These are phyloP conservation scores for Fusarium irregulare DNA, from an alignment of 2,329 filamentous ascomycete species.

Conservation along the genomic window DNA sequence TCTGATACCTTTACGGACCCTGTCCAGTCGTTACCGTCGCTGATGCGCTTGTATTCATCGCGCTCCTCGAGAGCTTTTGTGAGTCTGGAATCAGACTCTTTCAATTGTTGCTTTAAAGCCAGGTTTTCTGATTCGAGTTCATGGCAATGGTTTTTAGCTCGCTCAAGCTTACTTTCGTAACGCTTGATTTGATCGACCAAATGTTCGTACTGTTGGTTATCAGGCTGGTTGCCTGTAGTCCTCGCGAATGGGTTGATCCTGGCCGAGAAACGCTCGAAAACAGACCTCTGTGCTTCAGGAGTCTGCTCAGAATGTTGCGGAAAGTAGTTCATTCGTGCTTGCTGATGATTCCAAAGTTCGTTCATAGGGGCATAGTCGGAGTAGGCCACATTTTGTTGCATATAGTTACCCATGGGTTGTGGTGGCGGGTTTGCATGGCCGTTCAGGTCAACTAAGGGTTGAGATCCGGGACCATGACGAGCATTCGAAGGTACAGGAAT, in stretches of 20 bases:
- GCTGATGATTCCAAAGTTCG: not conserved
- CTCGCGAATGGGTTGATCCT: not conserved
- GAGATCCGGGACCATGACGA: too few relatives aligned
- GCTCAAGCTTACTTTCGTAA: not conserved
- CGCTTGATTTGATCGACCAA: too few relatives aligned
- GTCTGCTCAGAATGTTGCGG: not conserved
- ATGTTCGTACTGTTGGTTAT: too few relatives aligned
- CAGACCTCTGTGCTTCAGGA: not conserved
- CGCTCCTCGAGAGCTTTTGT: not conserved
- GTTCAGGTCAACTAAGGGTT: too few relatives aligned
- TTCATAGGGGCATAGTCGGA: not conserved
- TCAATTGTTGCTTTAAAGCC: not conserved
- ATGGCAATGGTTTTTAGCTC: not conserved
- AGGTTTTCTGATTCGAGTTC: not conserved
- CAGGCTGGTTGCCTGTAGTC: not conserved
- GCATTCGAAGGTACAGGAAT: too few relatives aligned
- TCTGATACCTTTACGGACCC: not conserved
- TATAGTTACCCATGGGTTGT: not conserved
- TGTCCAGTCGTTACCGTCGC: not conserved
- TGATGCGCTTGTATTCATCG: not conserved
- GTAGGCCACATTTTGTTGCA: too few relatives aligned
- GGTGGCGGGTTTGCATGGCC: too few relatives aligned
- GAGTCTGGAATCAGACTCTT: not conserved
- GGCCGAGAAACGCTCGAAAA: accelerated
- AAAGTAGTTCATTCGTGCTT: not conserved